These are phyloP conservation scores for Macrophomina phaseolina DNA, from an alignment of 2,329 filamentous ascomycete genomes.

Conservation along the genomic window DNA sequence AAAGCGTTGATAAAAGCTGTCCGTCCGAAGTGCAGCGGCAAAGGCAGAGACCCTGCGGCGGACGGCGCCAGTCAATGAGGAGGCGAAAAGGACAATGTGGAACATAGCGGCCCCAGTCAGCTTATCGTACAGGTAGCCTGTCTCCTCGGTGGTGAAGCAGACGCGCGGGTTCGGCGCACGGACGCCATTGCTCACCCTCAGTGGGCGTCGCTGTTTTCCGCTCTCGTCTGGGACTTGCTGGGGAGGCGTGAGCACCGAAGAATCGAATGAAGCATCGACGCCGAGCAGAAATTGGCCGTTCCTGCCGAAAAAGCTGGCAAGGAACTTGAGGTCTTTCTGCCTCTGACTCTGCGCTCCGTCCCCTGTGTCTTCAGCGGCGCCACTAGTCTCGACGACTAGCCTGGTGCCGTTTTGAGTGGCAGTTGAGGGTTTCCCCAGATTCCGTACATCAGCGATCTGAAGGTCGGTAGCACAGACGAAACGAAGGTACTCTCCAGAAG, in stretches of 20 bases:
- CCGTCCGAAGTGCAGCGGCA: slow-evolving; percentile 31
- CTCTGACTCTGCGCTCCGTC: not conserved
- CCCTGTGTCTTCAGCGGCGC: not conserved
- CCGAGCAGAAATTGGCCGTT: slow-evolving; percentile 39
- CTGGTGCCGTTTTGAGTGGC: not conserved
- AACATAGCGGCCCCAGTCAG: slow-evolving; percentile 35
- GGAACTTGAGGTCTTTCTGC: slow-evolving; percentile 32
- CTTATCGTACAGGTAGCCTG: slow-evolving; percentile 42
- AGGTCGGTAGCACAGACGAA: slow-evolving; percentile 37
- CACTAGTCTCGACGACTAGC: not conserved
- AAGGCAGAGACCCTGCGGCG: slow-evolving; percentile 29
- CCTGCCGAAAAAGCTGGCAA: slow-evolving; percentile 36
- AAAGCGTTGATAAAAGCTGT: slow-evolving; percentile 36
- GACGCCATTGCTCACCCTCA: slow-evolving; percentile 36
- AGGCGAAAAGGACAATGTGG: slow-evolving; percentile 41
- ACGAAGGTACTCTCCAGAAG: slow-evolving; percentile 34
- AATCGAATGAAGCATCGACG: slow-evolving; percentile 35
- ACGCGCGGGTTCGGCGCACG: slow-evolving; percentile 41
- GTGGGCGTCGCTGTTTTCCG: slow-evolving; percentile 16
- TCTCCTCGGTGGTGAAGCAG: slow-evolving; percentile 33
- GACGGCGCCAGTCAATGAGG: slow-evolving; percentile 30
- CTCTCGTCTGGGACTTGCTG: slow-evolving; percentile 6
- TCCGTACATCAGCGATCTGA: slow-evolving; percentile 31
- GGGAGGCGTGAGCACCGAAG: slow-evolving; percentile 8
- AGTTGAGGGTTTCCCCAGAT: slow-evolving; percentile 12